Evolutionary conservation across 2,329 filamentous ascomycete genomes (phyloP).

Genomic region (Fusarium nurragi): DNA sequence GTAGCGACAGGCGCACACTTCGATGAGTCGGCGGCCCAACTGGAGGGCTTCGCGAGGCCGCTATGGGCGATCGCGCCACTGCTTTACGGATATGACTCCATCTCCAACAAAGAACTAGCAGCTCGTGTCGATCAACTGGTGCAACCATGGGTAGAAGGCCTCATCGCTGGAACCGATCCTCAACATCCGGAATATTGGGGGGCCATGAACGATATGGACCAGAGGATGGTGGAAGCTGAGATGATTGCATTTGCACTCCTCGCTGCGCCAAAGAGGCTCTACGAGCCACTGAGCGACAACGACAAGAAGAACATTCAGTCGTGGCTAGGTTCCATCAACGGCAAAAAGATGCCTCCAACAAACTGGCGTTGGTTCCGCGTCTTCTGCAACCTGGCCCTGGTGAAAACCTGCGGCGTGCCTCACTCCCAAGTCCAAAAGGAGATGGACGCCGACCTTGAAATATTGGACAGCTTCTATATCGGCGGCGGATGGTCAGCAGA

Average conservation of each 20-base stretch:
- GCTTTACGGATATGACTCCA: conserved; percentile 50
- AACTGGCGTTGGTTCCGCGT: conserved; percentile 66
- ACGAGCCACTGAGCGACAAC: conserved; percentile 45
- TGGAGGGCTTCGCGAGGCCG: conserved; percentile 57
- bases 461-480: conserved; percentile 57
- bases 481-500: conserved; percentile 59
- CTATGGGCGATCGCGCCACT: conserved; percentile 50
- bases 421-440: conserved; percentile 46
- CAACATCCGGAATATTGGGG: conserved; percentile 58
- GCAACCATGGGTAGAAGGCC: conserved; percentile 48
- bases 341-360: conserved; percentile 56
- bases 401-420: conserved; percentile 53
- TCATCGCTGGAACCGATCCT: conserved; percentile 48
- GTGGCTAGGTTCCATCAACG: conserved; percentile 57
- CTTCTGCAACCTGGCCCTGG: conserved; percentile 58
- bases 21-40: conserved; percentile 55
- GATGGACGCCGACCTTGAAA: conserved; percentile 54
- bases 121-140: conserved; percentile 14
- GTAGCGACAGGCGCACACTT: conserved; percentile 54
- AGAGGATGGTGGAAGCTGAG: conserved; percentile 65
- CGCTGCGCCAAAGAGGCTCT: conserved; percentile 50
- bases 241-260: conserved; percentile 60
- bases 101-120: conserved; percentile 41
- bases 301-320: conserved; percentile 50
- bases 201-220: conserved; percentile 55